Conservation (phyloP, 2,329 filamentous ascomycete species). For the Verticillium alfalfae region DNA sequence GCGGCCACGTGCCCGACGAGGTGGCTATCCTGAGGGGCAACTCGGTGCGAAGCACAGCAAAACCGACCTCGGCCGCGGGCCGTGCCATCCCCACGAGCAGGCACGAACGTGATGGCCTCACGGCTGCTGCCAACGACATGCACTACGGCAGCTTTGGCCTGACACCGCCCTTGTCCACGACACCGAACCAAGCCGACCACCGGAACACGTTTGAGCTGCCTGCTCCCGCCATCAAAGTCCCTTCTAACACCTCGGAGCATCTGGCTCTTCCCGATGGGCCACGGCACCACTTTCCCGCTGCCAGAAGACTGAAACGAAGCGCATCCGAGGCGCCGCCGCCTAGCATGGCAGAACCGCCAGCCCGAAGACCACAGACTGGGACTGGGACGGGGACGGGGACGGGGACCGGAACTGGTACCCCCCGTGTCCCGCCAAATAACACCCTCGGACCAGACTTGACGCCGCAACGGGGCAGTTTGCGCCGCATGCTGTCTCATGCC, state of each 20-base stretch:
- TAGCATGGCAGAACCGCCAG: slow-evolving; percentile 16
- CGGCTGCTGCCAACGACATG: slow-evolving; percentile 27
- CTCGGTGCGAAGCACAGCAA: neutral
- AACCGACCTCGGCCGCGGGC: neutral
- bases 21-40: neutral
- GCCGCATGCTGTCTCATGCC: slow-evolving; percentile 32
- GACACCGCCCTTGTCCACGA: slow-evolving; percentile 26
- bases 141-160: slow-evolving; percentile 50
- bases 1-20: neutral
- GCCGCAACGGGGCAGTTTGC: slow-evolving; percentile 15
- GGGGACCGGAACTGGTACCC: neutral
- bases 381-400: neutral
- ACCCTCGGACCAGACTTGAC: slow-evolving; percentile 6
- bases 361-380: slow-evolving; percentile 5
- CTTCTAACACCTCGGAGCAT: slow-evolving; percentile 21
- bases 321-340: slow-evolving; percentile 22
- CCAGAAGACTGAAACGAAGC: slow-evolving; percentile 26
- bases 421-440: slow-evolving; percentile 2
- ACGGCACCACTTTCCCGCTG: slow-evolving; percentile 13
- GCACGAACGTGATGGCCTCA: slow-evolving; percentile 35
- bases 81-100: neutral
- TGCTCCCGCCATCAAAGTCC: slow-evolving; percentile 42
- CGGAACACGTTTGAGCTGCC: slow-evolving; percentile 44
- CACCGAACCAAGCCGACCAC: slow-evolving; percentile 16
- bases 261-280: slow-evolving; percentile 6